Evolutionary conservation across 352 stramenopile species (phyloP).

Genomic region (Sclerospora graminicola): DNA sequence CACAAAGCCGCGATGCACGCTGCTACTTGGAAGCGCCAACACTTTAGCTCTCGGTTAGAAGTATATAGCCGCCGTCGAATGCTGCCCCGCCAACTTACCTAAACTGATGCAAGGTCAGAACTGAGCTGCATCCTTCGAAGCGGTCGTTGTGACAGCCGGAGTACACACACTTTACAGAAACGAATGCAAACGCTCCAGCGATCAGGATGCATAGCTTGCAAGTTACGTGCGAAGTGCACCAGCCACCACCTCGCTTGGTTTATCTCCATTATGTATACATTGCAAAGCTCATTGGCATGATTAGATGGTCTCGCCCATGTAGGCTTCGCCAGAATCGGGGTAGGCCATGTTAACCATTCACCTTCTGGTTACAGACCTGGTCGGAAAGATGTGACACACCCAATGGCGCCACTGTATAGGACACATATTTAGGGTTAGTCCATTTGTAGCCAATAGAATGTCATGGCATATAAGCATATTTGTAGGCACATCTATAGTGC

Average conservation of each 20-base stretch:
- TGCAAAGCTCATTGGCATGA: constrained; percentile 82
- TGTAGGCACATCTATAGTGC: too few relatives aligned
- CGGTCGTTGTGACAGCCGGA: constrained; percentile 90
- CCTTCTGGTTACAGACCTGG: too few relatives aligned
- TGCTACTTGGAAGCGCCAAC: constrained; percentile 26
- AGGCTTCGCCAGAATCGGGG: too few relatives aligned
- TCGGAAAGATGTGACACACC: too few relatives aligned
- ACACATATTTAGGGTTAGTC: too few relatives aligned
- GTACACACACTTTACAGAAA: constrained; percentile 66
- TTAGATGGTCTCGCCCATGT: constrained; percentile 79
- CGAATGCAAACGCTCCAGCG: constrained; percentile 69
- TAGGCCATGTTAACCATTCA: too few relatives aligned
- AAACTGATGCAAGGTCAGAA: constrained; percentile 74
- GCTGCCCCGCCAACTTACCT: constrained; percentile 14
- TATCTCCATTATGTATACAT: constrained; percentile 39
- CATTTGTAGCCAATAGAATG: too few relatives aligned
- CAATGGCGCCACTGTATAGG: too few relatives aligned
- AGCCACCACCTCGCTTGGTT: constrained; percentile 34
- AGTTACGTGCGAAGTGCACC: constrained; percentile 78
- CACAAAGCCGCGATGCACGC: constrained; percentile 46
- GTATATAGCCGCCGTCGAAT: too few relatives aligned
- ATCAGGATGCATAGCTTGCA: constrained; percentile 94
- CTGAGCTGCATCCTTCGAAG: constrained; percentile 89
- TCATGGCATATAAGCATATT: too few relatives aligned
- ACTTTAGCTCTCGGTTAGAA: too few relatives aligned